Evolutionary conservation across 2,329 filamentous ascomycete genomes (phyloP).

Genomic region (Penicillium sp.): DNA sequence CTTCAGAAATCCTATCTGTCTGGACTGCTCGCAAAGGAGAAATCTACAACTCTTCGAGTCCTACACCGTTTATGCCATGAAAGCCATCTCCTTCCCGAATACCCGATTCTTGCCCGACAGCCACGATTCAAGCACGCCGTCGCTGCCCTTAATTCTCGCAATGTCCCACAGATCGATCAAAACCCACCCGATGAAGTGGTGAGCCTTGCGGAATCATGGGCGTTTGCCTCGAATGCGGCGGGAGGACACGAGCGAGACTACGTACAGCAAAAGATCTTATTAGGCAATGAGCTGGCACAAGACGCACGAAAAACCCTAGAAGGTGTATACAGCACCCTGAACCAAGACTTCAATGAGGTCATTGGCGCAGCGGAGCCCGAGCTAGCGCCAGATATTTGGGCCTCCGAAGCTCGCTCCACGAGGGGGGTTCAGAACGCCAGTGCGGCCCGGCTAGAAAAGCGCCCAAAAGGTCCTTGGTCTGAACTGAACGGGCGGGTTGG

Average conservation of each 20-base stretch:
- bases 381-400: constrained; percentile 31
- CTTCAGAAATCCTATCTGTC: constrained; percentile 40
- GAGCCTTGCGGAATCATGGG: constrained; percentile 38
- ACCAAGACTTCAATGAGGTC: constrained; percentile 32
- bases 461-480: constrained; percentile 37
- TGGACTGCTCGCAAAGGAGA: constrained; percentile 40
- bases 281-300: constrained; percentile 31
- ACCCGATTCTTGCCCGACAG: constrained; percentile 37
- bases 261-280: constrained; percentile 32
- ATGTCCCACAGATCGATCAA: constrained; percentile 11
- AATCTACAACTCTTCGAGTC: constrained; percentile 33
- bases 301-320: constrained; percentile 30
- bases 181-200: constrained; percentile 31
- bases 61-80: constrained; percentile 43
- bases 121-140: constrained; percentile 36
- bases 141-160: constrained; percentile 26
- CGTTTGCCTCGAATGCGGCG: constrained; percentile 39
- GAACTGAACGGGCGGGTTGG: constrained; percentile 37
- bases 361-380: constrained; percentile 15
- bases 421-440: constrained; percentile 16
- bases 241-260: constrained; percentile 30
- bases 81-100: constrained; percentile 44
- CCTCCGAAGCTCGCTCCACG: constrained; percentile 27
- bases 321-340: constrained; percentile 34
- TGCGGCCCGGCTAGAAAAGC: constrained; percentile 23